phyloP scores from a whole-genome alignment of 2,329 filamentous ascomycete genomes.

The Moelleriella libera region DNA sequence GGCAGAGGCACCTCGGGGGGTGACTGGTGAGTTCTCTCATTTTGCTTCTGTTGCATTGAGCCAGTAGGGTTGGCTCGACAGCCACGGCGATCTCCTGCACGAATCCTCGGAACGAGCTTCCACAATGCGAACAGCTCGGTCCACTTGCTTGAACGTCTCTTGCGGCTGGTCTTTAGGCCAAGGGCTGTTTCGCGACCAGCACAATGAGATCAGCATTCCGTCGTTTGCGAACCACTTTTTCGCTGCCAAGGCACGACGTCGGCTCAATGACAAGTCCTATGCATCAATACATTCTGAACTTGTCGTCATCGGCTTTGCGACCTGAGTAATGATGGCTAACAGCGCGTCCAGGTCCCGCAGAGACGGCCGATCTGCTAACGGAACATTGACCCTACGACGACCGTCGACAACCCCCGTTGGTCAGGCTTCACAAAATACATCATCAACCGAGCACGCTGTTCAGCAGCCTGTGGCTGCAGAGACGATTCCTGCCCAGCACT shows the following conservation, averaged over 20 bases:
- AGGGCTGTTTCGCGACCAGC: no score
- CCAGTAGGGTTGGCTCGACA: neutral
- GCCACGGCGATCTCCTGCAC: no score
- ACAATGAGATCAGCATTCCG: no score
- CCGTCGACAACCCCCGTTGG: conserved; percentile 42
- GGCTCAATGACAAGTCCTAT: no score
- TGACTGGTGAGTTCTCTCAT: conserved; percentile 51
- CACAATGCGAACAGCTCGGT: no score
- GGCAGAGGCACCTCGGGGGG: conserved; percentile 42
- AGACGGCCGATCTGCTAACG: conserved; percentile 43
- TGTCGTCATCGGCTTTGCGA: no score
- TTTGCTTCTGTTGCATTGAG: neutral
- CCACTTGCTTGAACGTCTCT: no score
- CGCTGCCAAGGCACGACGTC: no score
- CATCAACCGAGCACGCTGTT: conserved; percentile 22
- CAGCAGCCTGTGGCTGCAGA: conserved; percentile 21
- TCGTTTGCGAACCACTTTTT: no score
- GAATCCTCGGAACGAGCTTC: no score
- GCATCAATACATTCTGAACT: neutral
- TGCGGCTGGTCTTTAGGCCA: no score
- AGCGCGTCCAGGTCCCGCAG: conserved; percentile 39
- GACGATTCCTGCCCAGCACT: conserved; percentile 17
- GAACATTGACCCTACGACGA: conserved; percentile 50
- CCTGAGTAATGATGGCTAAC: neutral
- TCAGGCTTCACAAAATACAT: conserved; percentile 22